phyloP scores from a whole-genome alignment of 2,329 filamentous ascomycete species.

The Sarocladiaceae sp. region DNA sequence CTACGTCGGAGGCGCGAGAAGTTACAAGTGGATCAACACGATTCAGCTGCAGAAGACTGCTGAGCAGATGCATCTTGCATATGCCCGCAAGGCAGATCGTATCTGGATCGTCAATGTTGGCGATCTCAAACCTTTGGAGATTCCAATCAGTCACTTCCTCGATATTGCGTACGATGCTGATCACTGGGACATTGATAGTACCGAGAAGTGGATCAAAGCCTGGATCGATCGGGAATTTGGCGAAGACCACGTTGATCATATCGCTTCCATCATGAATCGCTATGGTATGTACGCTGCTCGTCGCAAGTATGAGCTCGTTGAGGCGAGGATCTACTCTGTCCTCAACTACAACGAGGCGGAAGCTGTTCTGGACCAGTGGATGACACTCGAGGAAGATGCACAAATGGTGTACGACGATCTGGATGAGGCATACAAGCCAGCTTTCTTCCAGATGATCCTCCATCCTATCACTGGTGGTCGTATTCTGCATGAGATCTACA shows the following conservation, averaged over 20 bases:
- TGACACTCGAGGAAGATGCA: slow-evolving; percentile 34
- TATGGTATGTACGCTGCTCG: slow-evolving; percentile 31
- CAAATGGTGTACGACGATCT: slow-evolving; percentile 53
- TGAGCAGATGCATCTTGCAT: slow-evolving; percentile 57
- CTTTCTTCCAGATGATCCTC: slow-evolving; percentile 53
- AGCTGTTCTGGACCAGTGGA: slow-evolving; percentile 34
- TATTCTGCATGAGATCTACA: slow-evolving; percentile 50
- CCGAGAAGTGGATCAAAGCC: slow-evolving; percentile 49
- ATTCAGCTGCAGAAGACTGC: slow-evolving; percentile 58
- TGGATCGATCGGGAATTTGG: slow-evolving; percentile 59
- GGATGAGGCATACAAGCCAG: slow-evolving; percentile 42
- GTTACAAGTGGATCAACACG: slow-evolving; percentile 61
- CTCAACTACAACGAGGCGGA: slow-evolving; percentile 64
- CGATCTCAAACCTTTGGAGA: slow-evolving; percentile 60
- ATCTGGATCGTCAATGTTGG: slow-evolving; percentile 68
- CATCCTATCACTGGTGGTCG: slow-evolving; percentile 52
- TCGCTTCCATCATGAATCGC: slow-evolving; percentile 48
- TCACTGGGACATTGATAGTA: slow-evolving; percentile 51
- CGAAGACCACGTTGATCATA: slow-evolving; percentile 37
- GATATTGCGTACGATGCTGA: slow-evolving; percentile 63
- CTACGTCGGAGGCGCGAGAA: slow-evolving; percentile 43
- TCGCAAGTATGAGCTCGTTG: slow-evolving; percentile 28
- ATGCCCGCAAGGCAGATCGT: slow-evolving; percentile 51
- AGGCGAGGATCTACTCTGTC: slow-evolving; percentile 23
- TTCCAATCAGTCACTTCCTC: slow-evolving; percentile 64